A percentile compares a stretch with the other conserved stretches of the same genome.
These are phyloP conservation scores for Stramenopiles sp. DNA, from an alignment of 352 stramenopile species.

Conservation along the genomic window DNA sequence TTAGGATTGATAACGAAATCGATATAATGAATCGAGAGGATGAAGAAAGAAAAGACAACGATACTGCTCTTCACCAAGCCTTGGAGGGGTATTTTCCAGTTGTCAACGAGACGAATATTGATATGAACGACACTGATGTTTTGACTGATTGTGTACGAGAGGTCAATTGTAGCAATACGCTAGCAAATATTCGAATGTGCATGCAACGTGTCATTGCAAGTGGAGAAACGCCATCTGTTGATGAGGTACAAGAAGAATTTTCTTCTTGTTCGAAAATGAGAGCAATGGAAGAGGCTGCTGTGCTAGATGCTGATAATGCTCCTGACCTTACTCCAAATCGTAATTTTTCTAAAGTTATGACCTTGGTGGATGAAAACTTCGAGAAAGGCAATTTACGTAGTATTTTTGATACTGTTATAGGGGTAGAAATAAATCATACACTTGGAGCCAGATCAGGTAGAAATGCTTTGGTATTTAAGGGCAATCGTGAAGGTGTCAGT, in stretches of 20 bases:
- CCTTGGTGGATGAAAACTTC: background rate
- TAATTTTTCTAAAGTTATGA: background rate
- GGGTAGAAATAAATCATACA: background rate
- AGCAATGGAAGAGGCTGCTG: background rate
- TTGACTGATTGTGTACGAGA: background rate
- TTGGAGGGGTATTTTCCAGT: background rate
- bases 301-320: background rate
- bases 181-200: background rate
- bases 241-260: background rate
- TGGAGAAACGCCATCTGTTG: background rate
- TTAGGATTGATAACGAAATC: background rate
- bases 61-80: background rate
- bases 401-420: background rate
- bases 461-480: background rate
- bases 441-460: background rate
- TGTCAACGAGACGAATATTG: background rate
- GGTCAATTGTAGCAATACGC: background rate
- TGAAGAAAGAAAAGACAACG: background rate
- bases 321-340: background rate
- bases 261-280: background rate
- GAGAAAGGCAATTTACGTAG: background rate
- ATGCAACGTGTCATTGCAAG: background rate
- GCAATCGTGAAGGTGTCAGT: background rate
- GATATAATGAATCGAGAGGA: background rate
- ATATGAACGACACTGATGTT: background rate